Evolutionary conservation across 2,329 filamentous ascomycete genomes (phyloP).

Genomic region (Phialocephala subalpina): DNA sequence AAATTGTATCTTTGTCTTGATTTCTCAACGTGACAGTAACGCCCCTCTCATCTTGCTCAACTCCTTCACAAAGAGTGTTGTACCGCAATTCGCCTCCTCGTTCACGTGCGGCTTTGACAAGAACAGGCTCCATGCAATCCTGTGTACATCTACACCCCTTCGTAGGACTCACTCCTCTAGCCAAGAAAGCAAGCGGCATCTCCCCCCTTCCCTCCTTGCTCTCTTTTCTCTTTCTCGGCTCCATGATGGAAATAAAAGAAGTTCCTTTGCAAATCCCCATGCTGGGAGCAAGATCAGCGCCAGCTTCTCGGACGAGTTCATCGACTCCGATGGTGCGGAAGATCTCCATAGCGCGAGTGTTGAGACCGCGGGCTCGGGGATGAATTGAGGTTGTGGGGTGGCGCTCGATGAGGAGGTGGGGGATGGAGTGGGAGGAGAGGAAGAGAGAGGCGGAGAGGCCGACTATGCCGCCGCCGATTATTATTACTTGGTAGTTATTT

Average conservation of each 20-base stretch:
- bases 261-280: slow-evolving; percentile 31
- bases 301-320: slow-evolving; percentile 34
- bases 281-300: slow-evolving; percentile 33
- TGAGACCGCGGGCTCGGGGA: slow-evolving; percentile 49
- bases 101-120: slow-evolving; percentile 44
- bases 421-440: slow-evolving; percentile 44
- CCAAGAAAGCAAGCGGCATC: slow-evolving; percentile 34
- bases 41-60: slow-evolving; percentile 37
- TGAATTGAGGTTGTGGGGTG: slow-evolving; percentile 47
- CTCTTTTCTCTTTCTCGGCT: slow-evolving; percentile 33
- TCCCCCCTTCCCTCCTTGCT: slow-evolving; percentile 20
- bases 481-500: slow-evolving; percentile 30
- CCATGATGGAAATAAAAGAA: slow-evolving; percentile 33
- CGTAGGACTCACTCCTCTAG: slow-evolving; percentile 28
- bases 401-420: slow-evolving; percentile 48
- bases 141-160: slow-evolving; percentile 46
- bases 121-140: slow-evolving; percentile 50
- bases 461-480: slow-evolving; percentile 51
- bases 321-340: slow-evolving; percentile 43
- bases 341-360: slow-evolving; percentile 49
- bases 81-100: slow-evolving; percentile 48
- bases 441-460: slow-evolving; percentile 50
- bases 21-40: slow-evolving; percentile 41
- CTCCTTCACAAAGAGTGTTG: slow-evolving; percentile 38
- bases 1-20: slow-evolving; percentile 14